These are phyloP conservation scores for Diaporthe sp. DNA, from an alignment of 2,329 filamentous ascomycete species.

Conservation along the genomic window DNA sequence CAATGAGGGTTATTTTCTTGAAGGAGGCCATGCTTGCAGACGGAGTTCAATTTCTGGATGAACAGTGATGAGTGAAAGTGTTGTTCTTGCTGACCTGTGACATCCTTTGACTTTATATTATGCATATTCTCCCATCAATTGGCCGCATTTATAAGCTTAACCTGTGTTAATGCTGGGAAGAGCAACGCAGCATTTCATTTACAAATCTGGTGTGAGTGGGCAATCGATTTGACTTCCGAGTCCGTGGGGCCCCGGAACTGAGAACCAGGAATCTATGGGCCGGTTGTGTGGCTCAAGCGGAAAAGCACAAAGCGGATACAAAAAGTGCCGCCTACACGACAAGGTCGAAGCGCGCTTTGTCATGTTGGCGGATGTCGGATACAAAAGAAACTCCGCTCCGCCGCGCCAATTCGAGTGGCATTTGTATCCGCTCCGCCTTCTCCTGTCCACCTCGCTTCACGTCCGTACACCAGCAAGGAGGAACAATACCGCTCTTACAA, in stretches of 20 bases:
- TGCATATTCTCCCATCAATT: neutral
- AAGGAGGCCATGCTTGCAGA: neutral
- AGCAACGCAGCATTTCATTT: neutral
- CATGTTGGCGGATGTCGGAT: slow-evolving; percentile 2
- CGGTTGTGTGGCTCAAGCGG: neutral
- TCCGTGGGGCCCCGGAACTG: neutral
- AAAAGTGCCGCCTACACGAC: neutral
- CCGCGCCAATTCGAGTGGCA: neutral
- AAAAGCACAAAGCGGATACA: neutral
- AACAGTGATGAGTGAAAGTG: no score
- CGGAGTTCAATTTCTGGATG: neutral
- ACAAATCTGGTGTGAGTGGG: neutral
- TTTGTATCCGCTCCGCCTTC: slow-evolving; percentile 6
- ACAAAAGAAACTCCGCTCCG: slow-evolving; percentile 1
- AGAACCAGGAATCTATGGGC: neutral
- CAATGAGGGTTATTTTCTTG: slow-evolving; percentile 3
- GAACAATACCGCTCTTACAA: neutral
- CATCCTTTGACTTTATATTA: neutral
- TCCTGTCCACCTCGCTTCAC: no score
- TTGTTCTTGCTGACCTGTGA: neutral
- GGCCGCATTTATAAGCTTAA: neutral
- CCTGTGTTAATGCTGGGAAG: neutral
- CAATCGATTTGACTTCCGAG: neutral
- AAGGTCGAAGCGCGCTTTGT: neutral
- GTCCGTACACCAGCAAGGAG: neutral